Percentiles rank a stretch among this genome's conserved stretches.
Conservation (phyloP, 139 green algal genomes). For the Micromonas pusilla region DNA sequence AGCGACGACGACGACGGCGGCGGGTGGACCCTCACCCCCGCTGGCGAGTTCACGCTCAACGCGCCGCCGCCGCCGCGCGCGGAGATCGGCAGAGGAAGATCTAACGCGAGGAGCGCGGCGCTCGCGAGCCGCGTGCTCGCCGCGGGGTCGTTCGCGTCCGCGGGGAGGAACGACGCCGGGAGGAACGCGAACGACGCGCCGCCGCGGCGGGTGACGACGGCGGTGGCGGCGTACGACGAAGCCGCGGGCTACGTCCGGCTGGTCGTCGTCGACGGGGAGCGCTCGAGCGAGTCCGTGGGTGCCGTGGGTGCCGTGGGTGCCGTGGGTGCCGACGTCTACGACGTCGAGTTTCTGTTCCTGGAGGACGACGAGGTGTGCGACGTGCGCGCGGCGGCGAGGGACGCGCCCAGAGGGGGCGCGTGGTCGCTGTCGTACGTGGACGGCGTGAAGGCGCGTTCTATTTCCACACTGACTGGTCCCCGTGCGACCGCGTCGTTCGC, state of each 20-base stretch:
- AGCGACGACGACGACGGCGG: background rate
- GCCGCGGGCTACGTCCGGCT: constrained; percentile 44
- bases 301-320: constrained; percentile 17
- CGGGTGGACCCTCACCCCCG: no score
- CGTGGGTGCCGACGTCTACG: constrained; percentile 38
- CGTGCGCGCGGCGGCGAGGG: constrained; percentile 25
- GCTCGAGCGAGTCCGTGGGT: background rate
- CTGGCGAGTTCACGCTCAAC: no score
- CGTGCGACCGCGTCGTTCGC: no score
- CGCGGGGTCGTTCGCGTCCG: no score
- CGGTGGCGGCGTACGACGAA: constrained; percentile 23
- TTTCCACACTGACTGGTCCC: no score
- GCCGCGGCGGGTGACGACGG: background rate
- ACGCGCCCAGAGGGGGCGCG: background rate
- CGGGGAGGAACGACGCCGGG: no score
- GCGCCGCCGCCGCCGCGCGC: no score
- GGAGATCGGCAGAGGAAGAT: no score
- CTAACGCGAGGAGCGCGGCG: no score
- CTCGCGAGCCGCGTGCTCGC: no score
- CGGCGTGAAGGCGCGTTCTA: background rate
- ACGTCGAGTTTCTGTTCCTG: constrained; percentile 55
- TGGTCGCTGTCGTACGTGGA: constrained; percentile 4
- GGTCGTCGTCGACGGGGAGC: background rate
- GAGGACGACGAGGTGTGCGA: constrained; percentile 43
- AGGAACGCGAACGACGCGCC: background rate